These are phyloP conservation scores for Xylaria sp. DNA, from an alignment of 2,329 filamentous ascomycete species.

Conservation along the genomic window DNA sequence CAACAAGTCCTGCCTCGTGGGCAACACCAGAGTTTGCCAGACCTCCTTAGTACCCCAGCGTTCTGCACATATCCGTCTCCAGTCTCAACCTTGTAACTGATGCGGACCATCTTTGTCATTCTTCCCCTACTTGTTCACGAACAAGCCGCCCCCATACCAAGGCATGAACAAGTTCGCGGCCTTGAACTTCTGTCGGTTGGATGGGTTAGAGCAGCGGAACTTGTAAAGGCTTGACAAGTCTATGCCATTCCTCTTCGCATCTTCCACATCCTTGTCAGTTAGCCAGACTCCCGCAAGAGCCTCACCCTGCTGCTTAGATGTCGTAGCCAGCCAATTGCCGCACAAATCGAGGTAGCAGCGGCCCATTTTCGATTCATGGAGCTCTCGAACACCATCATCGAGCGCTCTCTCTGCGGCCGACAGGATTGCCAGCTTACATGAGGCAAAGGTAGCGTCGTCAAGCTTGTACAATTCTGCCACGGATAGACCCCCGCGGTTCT, in stretches of 20 bases:
- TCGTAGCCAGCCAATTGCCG: slow-evolving; percentile 18
- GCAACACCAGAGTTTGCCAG: neutral
- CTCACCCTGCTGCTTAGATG: slow-evolving; percentile 21
- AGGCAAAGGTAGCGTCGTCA: slow-evolving; percentile 11
- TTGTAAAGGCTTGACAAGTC: slow-evolving; percentile 6
- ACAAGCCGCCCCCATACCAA: too few species aligned
- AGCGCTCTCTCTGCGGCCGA: slow-evolving; percentile 25
- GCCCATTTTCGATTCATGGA: slow-evolving; percentile 18
- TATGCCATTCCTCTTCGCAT: neutral
- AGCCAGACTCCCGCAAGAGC: slow-evolving; percentile 27
- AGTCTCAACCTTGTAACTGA: too few species aligned
- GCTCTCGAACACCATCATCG: slow-evolving; percentile 15
- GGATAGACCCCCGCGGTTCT: neutral
- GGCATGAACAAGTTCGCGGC: slow-evolving; percentile 9
- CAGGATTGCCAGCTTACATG: slow-evolving; percentile 22
- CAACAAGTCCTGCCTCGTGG: too few species aligned
- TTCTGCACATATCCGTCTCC: too few species aligned
- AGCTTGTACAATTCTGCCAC: slow-evolving; percentile 21
- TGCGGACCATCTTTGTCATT: too few species aligned
- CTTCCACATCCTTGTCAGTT: slow-evolving; percentile 22
- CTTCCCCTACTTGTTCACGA: too few species aligned
- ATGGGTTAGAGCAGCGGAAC: slow-evolving; percentile 3
- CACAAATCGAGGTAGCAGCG: slow-evolving; percentile 24
- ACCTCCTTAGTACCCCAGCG: too few species aligned
- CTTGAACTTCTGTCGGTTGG: slow-evolving; percentile 7